These are phyloP conservation scores for Mycena crocata DNA, from an alignment of 768 basidiomycete species.

Conservation along the genomic window DNA sequence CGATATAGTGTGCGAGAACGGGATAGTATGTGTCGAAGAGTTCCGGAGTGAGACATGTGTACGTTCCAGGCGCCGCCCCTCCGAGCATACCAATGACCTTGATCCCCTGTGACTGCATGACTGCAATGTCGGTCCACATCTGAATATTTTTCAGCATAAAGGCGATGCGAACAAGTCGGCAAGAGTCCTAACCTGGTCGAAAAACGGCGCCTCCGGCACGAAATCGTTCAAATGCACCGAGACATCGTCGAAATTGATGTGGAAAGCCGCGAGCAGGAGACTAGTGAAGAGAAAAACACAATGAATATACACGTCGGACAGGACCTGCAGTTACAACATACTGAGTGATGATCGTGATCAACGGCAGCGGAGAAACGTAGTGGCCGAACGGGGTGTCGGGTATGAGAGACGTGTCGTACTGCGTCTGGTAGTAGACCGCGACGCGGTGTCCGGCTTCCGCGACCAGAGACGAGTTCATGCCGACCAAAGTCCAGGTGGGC, in stretches of 20 bases:
- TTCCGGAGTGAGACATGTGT: constrained; percentile 31
- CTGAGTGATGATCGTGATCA: constrained; percentile 39
- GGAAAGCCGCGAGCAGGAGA: constrained; percentile 41
- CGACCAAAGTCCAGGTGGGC: not conserved
- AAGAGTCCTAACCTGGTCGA: too few relatives aligned
- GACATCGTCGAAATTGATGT: constrained; percentile 37
- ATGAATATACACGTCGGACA: not conserved
- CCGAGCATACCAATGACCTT: constrained; percentile 43
- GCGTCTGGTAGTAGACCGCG: constrained; percentile 40
- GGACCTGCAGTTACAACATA: not conserved
- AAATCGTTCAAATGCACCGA: constrained; percentile 39
- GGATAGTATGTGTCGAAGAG: constrained; percentile 40
- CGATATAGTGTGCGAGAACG: constrained; percentile 21
- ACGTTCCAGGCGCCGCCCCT: constrained; percentile 39
- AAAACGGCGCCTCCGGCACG: too few relatives aligned
- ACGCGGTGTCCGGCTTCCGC: constrained; percentile 34
- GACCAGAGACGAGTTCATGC: constrained; percentile 27
- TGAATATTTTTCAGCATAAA: too few relatives aligned
- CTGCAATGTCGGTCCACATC: constrained; percentile 39
- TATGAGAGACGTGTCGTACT: constrained; percentile 30
- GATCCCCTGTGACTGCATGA: constrained; percentile 35
- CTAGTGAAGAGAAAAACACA: not conserved
- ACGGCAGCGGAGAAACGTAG: constrained; percentile 36
- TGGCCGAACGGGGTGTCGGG: constrained; percentile 33
- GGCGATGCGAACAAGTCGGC: too few relatives aligned